Percentiles rank a stretch among this genome's conserved stretches.
phyloP scores from a whole-genome alignment of 169 alveolate species.

The Plasmodium gaboni region DNA sequence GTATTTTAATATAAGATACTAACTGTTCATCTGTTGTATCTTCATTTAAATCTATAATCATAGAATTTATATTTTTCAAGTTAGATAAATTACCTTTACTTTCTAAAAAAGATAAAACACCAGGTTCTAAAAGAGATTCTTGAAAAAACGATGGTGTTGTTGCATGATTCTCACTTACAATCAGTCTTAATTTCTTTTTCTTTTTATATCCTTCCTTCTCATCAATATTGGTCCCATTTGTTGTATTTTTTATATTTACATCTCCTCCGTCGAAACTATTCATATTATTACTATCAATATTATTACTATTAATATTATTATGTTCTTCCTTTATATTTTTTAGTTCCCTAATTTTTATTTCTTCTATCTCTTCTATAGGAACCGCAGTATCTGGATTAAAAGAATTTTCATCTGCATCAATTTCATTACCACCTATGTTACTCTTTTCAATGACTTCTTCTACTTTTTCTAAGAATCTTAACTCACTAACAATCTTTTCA shows the following conservation, averaged over 20 bases:
- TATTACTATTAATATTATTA: no score
- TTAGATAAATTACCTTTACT: slow-evolving; percentile 51
- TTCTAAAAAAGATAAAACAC: slow-evolving; percentile 24
- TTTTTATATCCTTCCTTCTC: slow-evolving; percentile 8
- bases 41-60: slow-evolving; percentile 35
- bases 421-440: slow-evolving; percentile 39
- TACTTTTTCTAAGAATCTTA: slow-evolving; percentile 60
- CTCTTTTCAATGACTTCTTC: slow-evolving; percentile 37
- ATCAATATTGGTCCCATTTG: not conserved
- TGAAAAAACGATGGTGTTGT: slow-evolving; percentile 68
- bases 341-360: slow-evolving; percentile 7
- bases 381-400: slow-evolving; percentile 53
- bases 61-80: slow-evolving; percentile 21
- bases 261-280: not conserved
- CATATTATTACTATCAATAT: no score
- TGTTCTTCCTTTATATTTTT: no score
- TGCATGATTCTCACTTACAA: slow-evolving; percentile 55
- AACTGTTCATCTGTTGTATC: slow-evolving; percentile 57
- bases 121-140: slow-evolving; percentile 55
- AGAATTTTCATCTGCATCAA: slow-evolving; percentile 67
- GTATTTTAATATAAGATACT: slow-evolving; percentile 20
- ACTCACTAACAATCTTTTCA: slow-evolving; percentile 36
- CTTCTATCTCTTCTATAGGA: slow-evolving; percentile 43
- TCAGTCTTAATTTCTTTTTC: slow-evolving; percentile 36
- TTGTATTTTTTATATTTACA: not conserved